These are phyloP conservation scores for Pseudopyricularia cyperi DNA, from an alignment of 2,329 filamentous ascomycete species.

Conservation along the genomic window DNA sequence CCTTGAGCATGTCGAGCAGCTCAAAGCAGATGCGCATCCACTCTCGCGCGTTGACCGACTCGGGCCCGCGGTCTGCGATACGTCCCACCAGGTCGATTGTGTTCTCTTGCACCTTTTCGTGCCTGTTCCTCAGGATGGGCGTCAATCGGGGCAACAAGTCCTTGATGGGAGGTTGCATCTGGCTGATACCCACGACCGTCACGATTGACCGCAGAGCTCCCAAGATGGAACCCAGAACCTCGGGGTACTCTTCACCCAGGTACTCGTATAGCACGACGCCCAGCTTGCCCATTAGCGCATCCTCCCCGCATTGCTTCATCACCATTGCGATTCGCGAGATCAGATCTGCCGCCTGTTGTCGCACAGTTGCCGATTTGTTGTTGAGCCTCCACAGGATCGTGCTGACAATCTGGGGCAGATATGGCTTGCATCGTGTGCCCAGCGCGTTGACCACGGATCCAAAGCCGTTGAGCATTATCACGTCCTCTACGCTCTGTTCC, in stretches of 20 bases:
- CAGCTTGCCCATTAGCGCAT: constrained; percentile 89
- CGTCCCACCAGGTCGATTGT: constrained; percentile 96
- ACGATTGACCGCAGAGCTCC: constrained; percentile 93
- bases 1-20: constrained; percentile 96
- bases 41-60: constrained; percentile 91
- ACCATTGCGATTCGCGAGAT: constrained; percentile 96
- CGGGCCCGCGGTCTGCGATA: constrained; percentile 92
- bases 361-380: constrained; percentile 94
- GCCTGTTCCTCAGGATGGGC: constrained; percentile 93
- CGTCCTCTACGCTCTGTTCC: constrained; percentile 92
- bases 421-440: constrained; percentile 87
- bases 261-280: constrained; percentile 95
- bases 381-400: constrained; percentile 94
- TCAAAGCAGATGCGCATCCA: constrained; percentile 99
- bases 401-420: constrained; percentile 90
- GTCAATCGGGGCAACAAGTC: constrained; percentile 90
- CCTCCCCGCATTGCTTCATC: constrained; percentile 97
- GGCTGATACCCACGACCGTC: constrained; percentile 91
- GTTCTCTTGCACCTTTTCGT: constrained; percentile 99
- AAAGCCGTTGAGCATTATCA: constrained; percentile 94
- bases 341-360: constrained; percentile 91
- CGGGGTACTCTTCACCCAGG: constrained; percentile 94
- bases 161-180: constrained; percentile 96
- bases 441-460: constrained; percentile 95
- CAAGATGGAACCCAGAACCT: constrained; percentile 91